Percentiles rank a stretch among this genome's conserved stretches.
Conservation (phyloP, 345 rosid genomes). For the Aegle marmelos region DNA sequence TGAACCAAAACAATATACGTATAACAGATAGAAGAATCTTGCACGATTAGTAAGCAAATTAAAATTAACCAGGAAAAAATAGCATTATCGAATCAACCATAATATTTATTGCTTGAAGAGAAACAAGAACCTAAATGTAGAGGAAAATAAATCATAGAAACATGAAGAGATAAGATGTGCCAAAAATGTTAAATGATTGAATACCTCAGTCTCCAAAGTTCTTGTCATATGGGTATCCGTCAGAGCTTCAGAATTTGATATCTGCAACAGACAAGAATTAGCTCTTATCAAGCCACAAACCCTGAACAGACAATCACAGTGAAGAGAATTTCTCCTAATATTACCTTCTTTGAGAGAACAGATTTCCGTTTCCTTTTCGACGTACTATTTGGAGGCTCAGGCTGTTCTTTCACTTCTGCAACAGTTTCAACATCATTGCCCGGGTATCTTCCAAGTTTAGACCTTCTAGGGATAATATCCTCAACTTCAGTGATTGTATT, state of each 20-base stretch:
- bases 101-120: neutral
- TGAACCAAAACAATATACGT: neutral
- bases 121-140: too few relatives aligned
- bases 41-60: neutral
- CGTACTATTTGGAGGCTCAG: conserved; percentile 31
- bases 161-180: neutral
- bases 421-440: conserved; percentile 29
- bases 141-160: too few relatives aligned
- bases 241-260: conserved; percentile 40
- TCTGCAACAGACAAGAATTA: conserved; percentile 35
- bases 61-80: conserved; percentile 7
- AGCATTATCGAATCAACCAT: neutral
- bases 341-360: conserved; percentile 37
- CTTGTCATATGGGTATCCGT: conserved; percentile 33
- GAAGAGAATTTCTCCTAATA: neutral
- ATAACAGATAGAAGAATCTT: neutral
- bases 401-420: conserved; percentile 39
- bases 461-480: conserved; percentile 37
- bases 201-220: conserved; percentile 47
- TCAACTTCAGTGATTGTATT: conserved; percentile 35
- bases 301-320: neutral
- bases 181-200: conserved; percentile 9
- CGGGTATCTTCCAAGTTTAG: conserved; percentile 48
- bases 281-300: conserved; percentile 9
- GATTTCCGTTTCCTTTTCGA: conserved; percentile 57